These are phyloP conservation scores for Echites panduratus DNA, from an alignment of 257 asterid species.

Conservation along the genomic window DNA sequence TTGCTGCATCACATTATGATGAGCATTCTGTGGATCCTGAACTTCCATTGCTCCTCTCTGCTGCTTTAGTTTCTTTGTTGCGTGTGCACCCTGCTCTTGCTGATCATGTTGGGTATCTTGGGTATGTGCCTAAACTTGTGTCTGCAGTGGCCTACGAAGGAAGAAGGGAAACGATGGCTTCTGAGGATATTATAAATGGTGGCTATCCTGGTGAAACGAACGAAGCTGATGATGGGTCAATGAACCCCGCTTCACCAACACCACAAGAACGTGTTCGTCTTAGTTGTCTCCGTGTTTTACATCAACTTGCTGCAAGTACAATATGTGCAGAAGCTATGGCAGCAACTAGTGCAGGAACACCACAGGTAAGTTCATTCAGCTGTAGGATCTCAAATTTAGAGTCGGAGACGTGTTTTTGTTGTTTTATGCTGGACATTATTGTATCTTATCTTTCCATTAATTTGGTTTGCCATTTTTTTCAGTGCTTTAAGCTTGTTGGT, in stretches of 20 bases:
- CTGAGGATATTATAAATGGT: constrained; percentile 34
- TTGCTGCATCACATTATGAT: constrained; percentile 75
- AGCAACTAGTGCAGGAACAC: constrained; percentile 94
- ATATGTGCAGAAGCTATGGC: constrained; percentile 99
- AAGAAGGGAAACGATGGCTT: constrained; percentile 89
- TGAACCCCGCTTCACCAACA: constrained; percentile 55
- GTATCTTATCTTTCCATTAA: background rate
- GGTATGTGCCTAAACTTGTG: constrained; percentile 93
- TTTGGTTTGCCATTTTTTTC: background rate
- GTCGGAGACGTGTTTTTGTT: background rate
- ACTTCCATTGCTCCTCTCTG: constrained; percentile 94
- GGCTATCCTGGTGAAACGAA: constrained; percentile 26
- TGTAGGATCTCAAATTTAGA: background rate
- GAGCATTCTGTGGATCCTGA: constrained; percentile 77
- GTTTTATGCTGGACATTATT: background rate
- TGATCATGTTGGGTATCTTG: constrained; percentile 97
- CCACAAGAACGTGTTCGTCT: constrained; percentile 92
- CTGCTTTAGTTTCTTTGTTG: constrained; percentile 88
- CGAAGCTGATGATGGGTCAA: constrained; percentile 56
- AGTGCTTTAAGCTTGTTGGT: constrained; percentile 21
- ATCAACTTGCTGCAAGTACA: constrained; percentile 98
- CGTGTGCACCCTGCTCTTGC: constrained; percentile 98
- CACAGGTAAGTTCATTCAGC: constrained; percentile 52
- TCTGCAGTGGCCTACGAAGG: constrained; percentile 95
- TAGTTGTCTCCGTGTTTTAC: constrained; percentile 94